Evolutionary conservation across 2,329 filamentous ascomycete species (phyloP).

Genomic region (Hypoxylon rubiginosum): DNA sequence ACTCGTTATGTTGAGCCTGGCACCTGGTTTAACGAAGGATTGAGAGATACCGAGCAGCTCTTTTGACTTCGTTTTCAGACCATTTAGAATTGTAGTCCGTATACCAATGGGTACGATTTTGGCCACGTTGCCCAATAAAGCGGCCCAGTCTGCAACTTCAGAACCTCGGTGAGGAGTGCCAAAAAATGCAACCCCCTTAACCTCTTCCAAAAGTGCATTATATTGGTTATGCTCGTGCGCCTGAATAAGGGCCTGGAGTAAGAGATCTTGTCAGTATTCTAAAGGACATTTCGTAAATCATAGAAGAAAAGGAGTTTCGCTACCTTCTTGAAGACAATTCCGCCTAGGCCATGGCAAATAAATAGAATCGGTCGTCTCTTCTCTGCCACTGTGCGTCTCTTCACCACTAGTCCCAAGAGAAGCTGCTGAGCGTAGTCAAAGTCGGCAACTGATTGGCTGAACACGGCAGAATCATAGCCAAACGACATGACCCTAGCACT

Average conservation of each 20-base stretch:
- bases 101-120: not conserved
- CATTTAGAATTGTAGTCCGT: not conserved
- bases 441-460: slow-evolving; percentile 4
- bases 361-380: not conserved
- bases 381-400: not conserved
- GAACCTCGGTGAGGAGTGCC: not conserved
- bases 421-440: slow-evolving; percentile 6
- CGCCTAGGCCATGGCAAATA: not conserved
- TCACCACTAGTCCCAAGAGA: not conserved
- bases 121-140: not conserved
- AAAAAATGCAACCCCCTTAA: not conserved
- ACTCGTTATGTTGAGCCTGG: not conserved
- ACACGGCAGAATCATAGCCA: slow-evolving; percentile 6
- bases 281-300: not conserved
- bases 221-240: not conserved
- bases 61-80: not conserved
- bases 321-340: slow-evolving; percentile 1
- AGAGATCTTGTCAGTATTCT: not conserved
- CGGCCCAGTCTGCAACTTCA: not conserved
- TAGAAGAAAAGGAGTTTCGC: not conserved
- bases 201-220: not conserved
- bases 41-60: not conserved
- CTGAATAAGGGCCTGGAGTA: not conserved
- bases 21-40: not conserved
- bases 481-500: slow-evolving; percentile 8